Evolutionary conservation across 257 asterid species (phyloP), one percentile per base, ranked within the genome.

Genomic region (Agastache rugosa): DNA sequence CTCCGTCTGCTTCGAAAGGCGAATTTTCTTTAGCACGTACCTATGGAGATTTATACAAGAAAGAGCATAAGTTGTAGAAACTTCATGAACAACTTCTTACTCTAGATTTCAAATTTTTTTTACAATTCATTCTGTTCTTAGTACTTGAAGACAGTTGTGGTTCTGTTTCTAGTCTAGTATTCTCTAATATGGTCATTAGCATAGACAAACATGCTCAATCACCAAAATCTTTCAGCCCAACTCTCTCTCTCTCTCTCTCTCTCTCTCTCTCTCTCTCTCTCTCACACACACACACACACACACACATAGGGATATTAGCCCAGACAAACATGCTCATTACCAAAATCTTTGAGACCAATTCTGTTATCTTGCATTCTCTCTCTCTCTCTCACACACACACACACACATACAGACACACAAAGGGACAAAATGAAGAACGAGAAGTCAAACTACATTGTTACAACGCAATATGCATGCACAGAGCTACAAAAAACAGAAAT

Each of bases 11-110:
- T 94, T 88, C 17, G 90, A 84, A 74, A 90, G 80, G 64, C 86
- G 90, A 48, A 92, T 87, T 85, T 94, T 94, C 91, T 94, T 94
- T 61, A 94, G 72, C 68, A 92, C 96, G 42, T 90, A 94, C 83
- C 97, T 94, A 77, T 19, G 58, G 15, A 70, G 72, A 75, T 19
- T 15, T n/a, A 73, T 20, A 45, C 39, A 19, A 64, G 47, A 68
- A 27, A 48, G 55, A 62, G 35, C 11, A 29, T 3, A 60, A 3
- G 66, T 55, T 39, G 50, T 6, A 12, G 64, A 78, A 77, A 35
- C 31, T 67, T 41, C 59, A 64, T 51, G 47, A 47, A 39, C 20
- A 71, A 72, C 16, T 42, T 35, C 62, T 37, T 44, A 11, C 69
- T 59, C n/a, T 3, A 41, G 23, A 70, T 12, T 65, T 22, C 7